A percentile compares a stretch with the other conserved stretches of the same genome.
Conservation (phyloP, 176 grass and related monocot species). For the Ampelocalamus luodianensis region DNA sequence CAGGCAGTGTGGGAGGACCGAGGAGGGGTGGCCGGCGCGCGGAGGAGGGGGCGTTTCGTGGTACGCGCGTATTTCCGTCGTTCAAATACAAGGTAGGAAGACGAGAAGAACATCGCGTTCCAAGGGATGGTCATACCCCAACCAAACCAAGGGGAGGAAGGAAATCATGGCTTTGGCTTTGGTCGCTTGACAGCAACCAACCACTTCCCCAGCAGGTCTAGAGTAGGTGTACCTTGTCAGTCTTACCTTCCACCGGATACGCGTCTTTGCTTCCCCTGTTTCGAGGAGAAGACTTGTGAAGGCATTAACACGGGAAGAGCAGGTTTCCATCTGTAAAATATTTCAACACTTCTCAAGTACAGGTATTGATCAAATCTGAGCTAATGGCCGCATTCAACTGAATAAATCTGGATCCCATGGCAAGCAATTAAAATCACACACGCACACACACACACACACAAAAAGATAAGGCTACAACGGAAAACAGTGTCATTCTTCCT, state of each 20-base stretch:
- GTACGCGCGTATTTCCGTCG: too few relatives aligned
- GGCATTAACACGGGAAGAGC: background rate
- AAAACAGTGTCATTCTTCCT: conserved; percentile 25
- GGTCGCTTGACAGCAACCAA: too few relatives aligned
- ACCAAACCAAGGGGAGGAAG: background rate
- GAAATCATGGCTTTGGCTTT: too few relatives aligned
- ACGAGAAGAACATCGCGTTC: background rate
- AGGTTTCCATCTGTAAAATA: background rate
- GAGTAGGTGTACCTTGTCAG: too few relatives aligned
- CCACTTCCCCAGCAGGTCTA: too few relatives aligned
- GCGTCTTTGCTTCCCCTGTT: background rate
- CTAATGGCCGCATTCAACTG: background rate
- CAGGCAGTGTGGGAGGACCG: too few relatives aligned
- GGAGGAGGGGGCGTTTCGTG: too few relatives aligned
- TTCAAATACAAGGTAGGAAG: too few relatives aligned
- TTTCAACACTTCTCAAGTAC: conserved; percentile 14
- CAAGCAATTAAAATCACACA: background rate
- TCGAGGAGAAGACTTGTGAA: background rate
- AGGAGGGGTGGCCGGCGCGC: too few relatives aligned
- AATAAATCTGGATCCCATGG: background rate
- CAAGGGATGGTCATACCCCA: background rate
- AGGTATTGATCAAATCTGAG: background rate
- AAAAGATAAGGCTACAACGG: conserved; percentile 4
- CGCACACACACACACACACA: too few relatives aligned
- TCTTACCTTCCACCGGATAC: too few relatives aligned